phyloP scores from a whole-genome alignment of 805 yeast genomes.

The Wickerhamomyces kurtzmanii region DNA sequence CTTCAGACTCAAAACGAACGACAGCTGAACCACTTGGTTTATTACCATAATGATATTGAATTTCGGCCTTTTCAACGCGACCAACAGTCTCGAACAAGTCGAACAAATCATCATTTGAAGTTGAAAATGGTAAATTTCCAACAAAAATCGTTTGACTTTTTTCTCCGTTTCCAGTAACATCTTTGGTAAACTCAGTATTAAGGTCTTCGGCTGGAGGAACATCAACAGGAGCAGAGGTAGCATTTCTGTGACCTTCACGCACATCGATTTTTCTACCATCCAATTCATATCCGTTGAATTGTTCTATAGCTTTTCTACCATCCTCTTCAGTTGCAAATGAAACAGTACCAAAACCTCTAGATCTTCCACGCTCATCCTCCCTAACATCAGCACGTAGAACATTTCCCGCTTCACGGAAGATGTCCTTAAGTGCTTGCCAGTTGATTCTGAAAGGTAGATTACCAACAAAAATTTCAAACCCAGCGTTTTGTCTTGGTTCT shows the following conservation, averaged over 20 bases:
- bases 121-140: conserved; percentile 78
- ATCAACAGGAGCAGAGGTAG: conserved; percentile 5
- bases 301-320: conserved; percentile 62
- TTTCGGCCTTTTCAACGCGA: conserved; percentile 63
- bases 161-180: conserved; percentile 52
- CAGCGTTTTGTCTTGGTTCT: conserved; percentile 21
- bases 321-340: conserved; percentile 55
- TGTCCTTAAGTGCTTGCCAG: conserved; percentile 82
- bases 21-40: conserved; percentile 81
- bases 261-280: conserved; percentile 77
- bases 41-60: conserved; percentile 52
- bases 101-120: conserved; percentile 74
- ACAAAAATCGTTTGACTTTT: conserved; percentile 57
- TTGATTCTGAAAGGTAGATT: conserved; percentile 74
- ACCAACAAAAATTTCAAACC: conserved; percentile 59
- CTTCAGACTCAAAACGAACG: conserved; percentile 59
- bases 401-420: conserved; percentile 68
- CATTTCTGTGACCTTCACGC: conserved; percentile 50
- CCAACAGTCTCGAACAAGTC: conserved; percentile 86
- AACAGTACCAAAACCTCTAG: conserved; percentile 83
- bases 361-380: conserved; percentile 56
- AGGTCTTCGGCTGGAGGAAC: conserved; percentile 20
- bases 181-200: conserved; percentile 50
- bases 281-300: conserved; percentile 57
- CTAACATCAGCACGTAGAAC: conserved; percentile 79